Conservation (phyloP, 345 rosid species). For the Eutrema yunnanense region DNA sequence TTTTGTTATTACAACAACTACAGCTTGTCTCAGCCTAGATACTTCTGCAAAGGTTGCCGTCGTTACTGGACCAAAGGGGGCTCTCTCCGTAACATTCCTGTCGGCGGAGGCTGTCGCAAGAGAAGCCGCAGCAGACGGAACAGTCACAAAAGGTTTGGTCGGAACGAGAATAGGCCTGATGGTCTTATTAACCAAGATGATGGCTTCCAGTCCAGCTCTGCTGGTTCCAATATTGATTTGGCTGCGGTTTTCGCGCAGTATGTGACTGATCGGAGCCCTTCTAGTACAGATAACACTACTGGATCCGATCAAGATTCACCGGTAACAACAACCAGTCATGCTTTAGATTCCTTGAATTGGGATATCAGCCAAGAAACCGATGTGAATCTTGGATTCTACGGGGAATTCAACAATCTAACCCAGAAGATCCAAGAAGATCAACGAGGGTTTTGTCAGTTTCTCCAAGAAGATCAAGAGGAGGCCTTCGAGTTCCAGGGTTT, state of each 20-base stretch:
- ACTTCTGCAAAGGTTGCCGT: conserved; percentile 77
- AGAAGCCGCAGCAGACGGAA: conserved; percentile 42
- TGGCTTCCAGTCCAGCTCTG: conserved; percentile 1
- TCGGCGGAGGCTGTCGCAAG: conserved; percentile 84
- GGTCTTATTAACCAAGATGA: conserved; percentile 15
- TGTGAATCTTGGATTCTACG: conserved; percentile 13
- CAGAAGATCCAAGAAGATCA: conserved; percentile 13
- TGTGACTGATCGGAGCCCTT: conserved; percentile 38
- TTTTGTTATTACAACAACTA: conserved; percentile 94
- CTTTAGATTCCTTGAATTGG: conserved; percentile 25
- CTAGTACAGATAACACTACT: conserved; percentile 20
- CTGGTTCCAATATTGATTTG: conserved; percentile 43
- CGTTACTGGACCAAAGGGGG: conserved; percentile 96
- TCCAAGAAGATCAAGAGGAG: conserved; percentile 26
- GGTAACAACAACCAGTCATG: conserved; percentile 10
- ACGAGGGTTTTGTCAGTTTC: conserved; percentile 10
- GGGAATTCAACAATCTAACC: conserved; percentile 3
- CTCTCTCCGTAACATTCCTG: conserved; percentile 72
- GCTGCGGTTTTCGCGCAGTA: conserved; percentile 72
- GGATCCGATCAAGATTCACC: conserved; percentile 31
- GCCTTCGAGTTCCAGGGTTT: conserved; percentile 28
- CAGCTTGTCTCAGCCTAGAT: conserved; percentile 85
- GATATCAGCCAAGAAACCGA: conserved; percentile 27
- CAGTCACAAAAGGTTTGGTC: conserved; percentile 31
- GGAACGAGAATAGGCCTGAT: conserved; percentile 16